Conservation (phyloP, 2,329 filamentous ascomycete genomes). For the Beauveria sp. region DNA sequence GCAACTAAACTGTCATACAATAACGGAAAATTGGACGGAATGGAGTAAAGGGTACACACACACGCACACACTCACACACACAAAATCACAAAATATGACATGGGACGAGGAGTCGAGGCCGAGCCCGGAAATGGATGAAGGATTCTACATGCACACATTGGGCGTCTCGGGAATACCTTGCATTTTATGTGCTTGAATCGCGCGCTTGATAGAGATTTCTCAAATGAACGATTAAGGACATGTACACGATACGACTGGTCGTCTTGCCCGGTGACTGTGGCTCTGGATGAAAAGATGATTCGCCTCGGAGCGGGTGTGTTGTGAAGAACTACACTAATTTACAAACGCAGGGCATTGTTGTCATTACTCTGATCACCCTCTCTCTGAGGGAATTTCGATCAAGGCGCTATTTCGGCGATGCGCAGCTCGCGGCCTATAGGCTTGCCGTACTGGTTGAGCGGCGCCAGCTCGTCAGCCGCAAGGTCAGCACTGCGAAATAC, state of each 20-base stretch:
- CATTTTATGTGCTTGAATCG: constrained; percentile 38
- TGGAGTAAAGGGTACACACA: constrained; percentile 3
- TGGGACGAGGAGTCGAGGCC: constrained; percentile 6
- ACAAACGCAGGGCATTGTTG: neutral
- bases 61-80: neutral
- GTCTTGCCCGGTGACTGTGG: neutral
- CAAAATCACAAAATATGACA: neutral
- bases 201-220: constrained; percentile 28
- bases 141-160: constrained; percentile 35
- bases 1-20: constrained; percentile 22
- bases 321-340: neutral
- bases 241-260: neutral
- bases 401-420: neutral
- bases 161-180: constrained; percentile 50
- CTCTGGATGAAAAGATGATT: neutral
- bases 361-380: neutral
- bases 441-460: constrained; percentile 13
- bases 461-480: constrained; percentile 25
- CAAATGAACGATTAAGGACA: constrained; percentile 17
- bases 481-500: constrained; percentile 32
- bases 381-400: neutral
- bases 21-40: constrained; percentile 15
- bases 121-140: constrained; percentile 21
- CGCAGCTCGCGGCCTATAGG: neutral
- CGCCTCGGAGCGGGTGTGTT: neutral